Conservation (phyloP, 352 stramenopile species). For the Phytophthora palmivora region DNA sequence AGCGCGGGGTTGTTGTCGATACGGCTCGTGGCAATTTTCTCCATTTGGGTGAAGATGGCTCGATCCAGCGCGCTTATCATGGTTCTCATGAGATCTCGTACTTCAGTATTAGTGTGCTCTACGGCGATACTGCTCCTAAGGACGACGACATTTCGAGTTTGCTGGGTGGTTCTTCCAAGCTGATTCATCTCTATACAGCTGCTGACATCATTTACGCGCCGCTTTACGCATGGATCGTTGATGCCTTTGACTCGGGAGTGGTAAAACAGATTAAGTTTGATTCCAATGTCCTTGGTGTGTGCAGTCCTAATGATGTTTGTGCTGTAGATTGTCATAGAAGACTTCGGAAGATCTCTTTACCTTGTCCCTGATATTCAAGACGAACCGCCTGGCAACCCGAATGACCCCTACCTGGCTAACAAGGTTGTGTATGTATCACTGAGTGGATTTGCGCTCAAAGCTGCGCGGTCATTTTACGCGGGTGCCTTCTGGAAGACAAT, state of each 20-base stretch:
- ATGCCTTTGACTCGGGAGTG: constrained; percentile 53
- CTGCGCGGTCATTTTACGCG: constrained; percentile 55
- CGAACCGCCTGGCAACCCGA: constrained; percentile 38
- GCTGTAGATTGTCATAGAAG: constrained; percentile 49
- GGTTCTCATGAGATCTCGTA: constrained; percentile 55
- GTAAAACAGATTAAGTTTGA: constrained; percentile 17
- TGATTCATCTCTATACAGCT: constrained; percentile 56
- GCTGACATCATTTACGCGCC: constrained; percentile 60
- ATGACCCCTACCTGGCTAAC: constrained; percentile 54
- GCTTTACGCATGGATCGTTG: constrained; percentile 61
- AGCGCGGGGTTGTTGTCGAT: constrained; percentile 53
- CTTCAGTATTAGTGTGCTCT: constrained; percentile 54
- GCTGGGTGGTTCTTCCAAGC: constrained; percentile 32
- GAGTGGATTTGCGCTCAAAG: constrained; percentile 47
- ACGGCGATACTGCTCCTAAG: constrained; percentile 32
- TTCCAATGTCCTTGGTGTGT: not conserved
- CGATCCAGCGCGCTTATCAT: constrained; percentile 54
- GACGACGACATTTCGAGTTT: constrained; percentile 18
- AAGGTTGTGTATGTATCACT: constrained; percentile 52
- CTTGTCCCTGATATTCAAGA: constrained; percentile 51
- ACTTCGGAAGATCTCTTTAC: constrained; percentile 49
- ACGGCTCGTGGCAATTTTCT: constrained; percentile 55
- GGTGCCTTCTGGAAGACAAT: constrained; percentile 58
- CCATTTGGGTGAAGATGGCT: constrained; percentile 48
- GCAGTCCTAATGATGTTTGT: constrained; percentile 6